These are phyloP conservation scores for Aspergillus bridgeri DNA, from an alignment of 495 filamentous ascomycete species.

Conservation along the genomic window DNA sequence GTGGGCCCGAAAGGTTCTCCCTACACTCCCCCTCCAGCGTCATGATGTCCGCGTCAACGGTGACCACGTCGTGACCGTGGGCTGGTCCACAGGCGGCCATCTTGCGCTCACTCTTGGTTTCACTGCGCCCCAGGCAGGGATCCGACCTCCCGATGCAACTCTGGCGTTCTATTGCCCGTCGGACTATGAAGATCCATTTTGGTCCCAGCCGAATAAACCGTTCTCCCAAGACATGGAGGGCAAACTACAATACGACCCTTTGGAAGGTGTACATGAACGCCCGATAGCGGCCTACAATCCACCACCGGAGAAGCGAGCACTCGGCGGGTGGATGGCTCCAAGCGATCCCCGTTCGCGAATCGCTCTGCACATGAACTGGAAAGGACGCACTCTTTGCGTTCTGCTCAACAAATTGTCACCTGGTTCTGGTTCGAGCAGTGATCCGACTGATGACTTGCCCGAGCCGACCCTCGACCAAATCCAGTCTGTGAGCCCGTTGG, in stretches of 20 bases:
- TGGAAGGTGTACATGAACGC: too few relatives aligned
- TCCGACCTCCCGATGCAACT: conserved; percentile 46
- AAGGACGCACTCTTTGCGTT: conserved; percentile 37
- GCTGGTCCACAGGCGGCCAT: conserved; percentile 56
- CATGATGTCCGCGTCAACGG: conserved; percentile 33
- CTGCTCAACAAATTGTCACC: conserved; percentile 37
- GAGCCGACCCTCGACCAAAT: too few relatives aligned
- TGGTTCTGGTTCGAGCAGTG: too few relatives aligned
- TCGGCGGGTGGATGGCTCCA: conserved; percentile 29
- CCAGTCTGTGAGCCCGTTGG: too few relatives aligned
- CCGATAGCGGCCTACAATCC: too few relatives aligned
- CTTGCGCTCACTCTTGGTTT: conserved; percentile 49
- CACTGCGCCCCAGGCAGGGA: conserved; percentile 25
- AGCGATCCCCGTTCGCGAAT: conserved; percentile 38
- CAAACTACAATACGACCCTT: too few relatives aligned
- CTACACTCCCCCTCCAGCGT: conserved; percentile 22
- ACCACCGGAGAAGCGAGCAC: too few relatives aligned
- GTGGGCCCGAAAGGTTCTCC: conserved; percentile 44
- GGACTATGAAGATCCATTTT: conserved; percentile 43
- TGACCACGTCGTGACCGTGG: conserved; percentile 43
- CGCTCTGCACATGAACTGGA: conserved; percentile 45
- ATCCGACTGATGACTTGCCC: too few relatives aligned
- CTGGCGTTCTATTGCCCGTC: conserved; percentile 53
- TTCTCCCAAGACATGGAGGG: too few relatives aligned
- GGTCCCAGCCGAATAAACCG: too few relatives aligned